Evolutionary conservation across 1,284 basidiomycete species (phyloP), one percentile per base, ranked within the genome.

Genomic region (Hemileia vastatrix): DNA sequence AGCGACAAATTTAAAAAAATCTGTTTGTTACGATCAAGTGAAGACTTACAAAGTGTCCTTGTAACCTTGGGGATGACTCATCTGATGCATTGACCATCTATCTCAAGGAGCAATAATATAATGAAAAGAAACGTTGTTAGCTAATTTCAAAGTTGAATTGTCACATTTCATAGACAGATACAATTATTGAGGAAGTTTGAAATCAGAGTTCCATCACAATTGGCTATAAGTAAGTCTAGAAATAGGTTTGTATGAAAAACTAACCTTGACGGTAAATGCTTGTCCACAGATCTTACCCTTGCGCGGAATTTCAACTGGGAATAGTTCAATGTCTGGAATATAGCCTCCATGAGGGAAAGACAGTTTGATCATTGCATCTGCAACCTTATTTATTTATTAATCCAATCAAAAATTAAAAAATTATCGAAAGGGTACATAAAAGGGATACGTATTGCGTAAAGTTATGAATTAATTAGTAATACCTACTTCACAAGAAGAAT

Each of bases 351-450:
- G 81, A 3, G 82, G 79, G 4, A 83, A 72, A 11, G 85, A 84
- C 36, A 96, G 84, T 76, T 90, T 93, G 71, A 93, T 80, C 71
- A 96, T 82, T 1, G 90, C 90, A 76, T 96, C 93, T 1, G 92
- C 92, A 18, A 96, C 80, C 80, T 95, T n/a, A n/a, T n/a, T n/a
- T n/a, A n/a, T n/a, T n/a, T n/a, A n/a, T n/a, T n/a, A n/a, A n/a
- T n/a, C n/a, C n/a, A n/a, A n/a, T n/a, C n/a, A n/a, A n/a, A n/a
- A n/a, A n/a, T n/a, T n/a, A n/a, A n/a, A n/a, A n/a, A n/a, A n/a
- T n/a, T n/a, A n/a, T n/a, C n/a, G n/a, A n/a, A n/a, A n/a, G n/a
- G n/a, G n/a, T n/a, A n/a, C n/a, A n/a, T n/a, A n/a, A n/a, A n/a
- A n/a, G n/a, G n/a, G n/a, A n/a, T n/a, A n/a, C n/a, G n/a, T n/a